phyloP scores from a whole-genome alignment of 1,284 basidiomycete genomes.

The Ceratobasidium sp. region DNA sequence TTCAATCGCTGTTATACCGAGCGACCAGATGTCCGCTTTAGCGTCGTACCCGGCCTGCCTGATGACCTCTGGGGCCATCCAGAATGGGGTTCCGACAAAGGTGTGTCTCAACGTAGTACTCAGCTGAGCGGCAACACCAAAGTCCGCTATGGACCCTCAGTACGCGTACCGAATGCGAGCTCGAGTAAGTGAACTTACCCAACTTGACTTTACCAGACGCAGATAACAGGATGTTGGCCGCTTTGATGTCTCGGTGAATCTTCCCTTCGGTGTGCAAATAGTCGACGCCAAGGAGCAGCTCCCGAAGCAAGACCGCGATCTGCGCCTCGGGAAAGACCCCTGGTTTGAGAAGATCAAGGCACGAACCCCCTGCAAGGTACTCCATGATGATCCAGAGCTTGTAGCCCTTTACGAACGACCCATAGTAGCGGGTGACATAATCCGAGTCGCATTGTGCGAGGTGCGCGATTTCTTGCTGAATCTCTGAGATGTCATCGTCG shows the following conservation, averaged over 20 bases:
- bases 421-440: constrained; percentile 95
- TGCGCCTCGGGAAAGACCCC: constrained; percentile 90
- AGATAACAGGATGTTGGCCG: constrained; percentile 92
- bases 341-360: constrained; percentile 91
- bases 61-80: constrained; percentile 99
- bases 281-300: constrained; percentile 91
- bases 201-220: constrained; percentile 93
- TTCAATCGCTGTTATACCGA: constrained; percentile 96
- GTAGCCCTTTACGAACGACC: constrained; percentile 94
- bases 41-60: constrained; percentile 95
- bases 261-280: constrained; percentile 94
- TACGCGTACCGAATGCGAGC: neutral
- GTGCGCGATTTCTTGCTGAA: constrained; percentile 97
- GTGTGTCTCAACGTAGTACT: constrained; percentile 86
- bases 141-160: constrained; percentile 69
- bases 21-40: constrained; percentile 96
- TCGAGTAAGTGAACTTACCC: constrained; percentile 47
- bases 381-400: constrained; percentile 99
- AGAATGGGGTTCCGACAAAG: constrained; percentile 95
- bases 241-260: constrained; percentile 99
- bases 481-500: constrained; percentile 95
- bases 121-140: constrained; percentile 93
- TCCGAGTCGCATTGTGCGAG: constrained; percentile 95
- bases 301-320: constrained; percentile 92
- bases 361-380: constrained; percentile 97